Conservation (phyloP, 108 stramenopile species). For the Nitzschia putrida region DNA sequence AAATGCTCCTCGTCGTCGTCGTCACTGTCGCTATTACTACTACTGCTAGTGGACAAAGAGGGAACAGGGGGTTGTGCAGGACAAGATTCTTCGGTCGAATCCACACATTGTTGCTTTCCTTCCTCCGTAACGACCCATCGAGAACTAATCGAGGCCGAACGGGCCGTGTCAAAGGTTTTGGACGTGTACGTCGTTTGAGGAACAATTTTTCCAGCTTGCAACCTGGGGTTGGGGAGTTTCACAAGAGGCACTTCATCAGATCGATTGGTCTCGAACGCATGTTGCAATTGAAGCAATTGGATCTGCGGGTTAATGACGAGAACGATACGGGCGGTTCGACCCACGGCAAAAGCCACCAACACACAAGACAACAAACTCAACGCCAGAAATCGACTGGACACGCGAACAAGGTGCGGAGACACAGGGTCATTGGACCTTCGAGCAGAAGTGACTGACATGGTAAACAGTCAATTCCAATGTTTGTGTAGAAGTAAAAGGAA, state of each 20-base stretch:
- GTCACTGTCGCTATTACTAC: conserved; percentile 4
- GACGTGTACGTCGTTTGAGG: conserved; percentile 63
- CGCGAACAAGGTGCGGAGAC: conserved; percentile 17
- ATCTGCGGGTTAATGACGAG: conserved; percentile 19
- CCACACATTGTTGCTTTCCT: background rate
- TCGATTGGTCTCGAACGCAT: background rate
- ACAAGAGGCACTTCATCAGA: background rate
- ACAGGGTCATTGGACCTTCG: too few relatives aligned
- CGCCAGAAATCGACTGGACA: conserved; percentile 46
- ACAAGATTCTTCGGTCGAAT: background rate
- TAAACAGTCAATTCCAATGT: too few relatives aligned
- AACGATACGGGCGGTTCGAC: conserved; percentile 49
- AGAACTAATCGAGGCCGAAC: conserved; percentile 16
- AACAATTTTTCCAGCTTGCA: conserved; percentile 45
- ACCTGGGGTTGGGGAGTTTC: conserved; percentile 38
- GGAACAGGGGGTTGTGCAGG: background rate
- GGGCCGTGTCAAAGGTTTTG: conserved; percentile 53
- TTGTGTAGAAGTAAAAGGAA: too few relatives aligned
- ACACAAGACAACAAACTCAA: conserved; percentile 36
- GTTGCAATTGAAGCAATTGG: conserved; percentile 4
- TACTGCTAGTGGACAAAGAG: background rate
- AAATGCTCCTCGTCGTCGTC: conserved; percentile 51
- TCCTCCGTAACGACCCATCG: conserved; percentile 27
- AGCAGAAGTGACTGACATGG: too few relatives aligned
- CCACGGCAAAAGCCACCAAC: conserved; percentile 50